Percentiles rank a stretch among this genome's conserved stretches.
phyloP scores from a whole-genome alignment of 768 basidiomycete species.

The Termitomyces heimii region DNA sequence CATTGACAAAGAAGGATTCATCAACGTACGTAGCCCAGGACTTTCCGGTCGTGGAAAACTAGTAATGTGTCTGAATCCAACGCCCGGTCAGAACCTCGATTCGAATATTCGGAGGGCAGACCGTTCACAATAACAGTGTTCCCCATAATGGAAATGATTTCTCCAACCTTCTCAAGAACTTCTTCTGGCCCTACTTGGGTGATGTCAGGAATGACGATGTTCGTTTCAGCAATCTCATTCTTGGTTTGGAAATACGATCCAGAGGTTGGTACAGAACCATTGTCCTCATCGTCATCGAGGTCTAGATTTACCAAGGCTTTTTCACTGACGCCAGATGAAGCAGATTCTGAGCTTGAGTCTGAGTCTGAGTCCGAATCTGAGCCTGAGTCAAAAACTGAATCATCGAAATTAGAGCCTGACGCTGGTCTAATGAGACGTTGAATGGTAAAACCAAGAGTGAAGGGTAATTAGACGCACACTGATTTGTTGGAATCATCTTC shows the following conservation, averaged over 20 bases:
- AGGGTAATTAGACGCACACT: conserved; percentile 12
- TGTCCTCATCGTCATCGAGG: conserved; percentile 54
- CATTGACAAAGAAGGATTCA: conserved; percentile 32
- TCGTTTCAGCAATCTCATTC: conserved; percentile 60
- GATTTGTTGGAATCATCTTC: conserved; percentile 29
- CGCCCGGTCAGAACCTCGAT: conserved; percentile 50
- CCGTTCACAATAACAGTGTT: conserved; percentile 73
- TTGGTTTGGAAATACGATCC: conserved; percentile 53
- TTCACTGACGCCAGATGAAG: conserved; percentile 13
- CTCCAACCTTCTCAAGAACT: conserved; percentile 67
- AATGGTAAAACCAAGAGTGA: conserved; percentile 4
- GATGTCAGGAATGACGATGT: conserved; percentile 57
- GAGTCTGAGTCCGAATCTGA: conserved; percentile 28
- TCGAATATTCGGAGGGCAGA: conserved; percentile 32
- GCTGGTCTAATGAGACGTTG: conserved; percentile 9
- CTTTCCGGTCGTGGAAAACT: conserved; percentile 83
- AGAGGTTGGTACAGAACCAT: conserved; percentile 29
- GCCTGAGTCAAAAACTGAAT: conserved; percentile 17
- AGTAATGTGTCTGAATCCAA: conserved; percentile 89
- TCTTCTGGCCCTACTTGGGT: conserved; percentile 61
- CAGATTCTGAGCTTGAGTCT: conserved; percentile 31
- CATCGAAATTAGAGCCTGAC: not conserved
- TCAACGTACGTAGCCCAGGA: conserved; percentile 78
- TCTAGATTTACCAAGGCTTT: conserved; percentile 23
- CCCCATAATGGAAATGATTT: conserved; percentile 70